phyloP scores from a whole-genome alignment of 805 yeast genomes.

The Dipodascus albidus region DNA sequence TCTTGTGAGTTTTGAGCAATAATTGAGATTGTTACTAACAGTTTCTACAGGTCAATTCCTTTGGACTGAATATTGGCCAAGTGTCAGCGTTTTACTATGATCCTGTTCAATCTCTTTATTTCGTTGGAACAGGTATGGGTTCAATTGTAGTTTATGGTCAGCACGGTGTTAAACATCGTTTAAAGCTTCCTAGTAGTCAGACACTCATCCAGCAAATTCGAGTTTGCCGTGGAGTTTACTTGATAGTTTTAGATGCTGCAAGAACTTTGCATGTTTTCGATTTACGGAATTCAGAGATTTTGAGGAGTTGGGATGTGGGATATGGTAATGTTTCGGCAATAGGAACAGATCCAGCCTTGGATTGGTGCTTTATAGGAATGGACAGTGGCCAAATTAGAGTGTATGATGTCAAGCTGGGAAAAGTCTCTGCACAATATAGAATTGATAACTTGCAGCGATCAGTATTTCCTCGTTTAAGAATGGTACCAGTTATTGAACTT shows the following conservation, averaged over 20 bases:
- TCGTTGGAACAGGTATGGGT: conserved; percentile 62
- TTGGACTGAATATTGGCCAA: conserved; percentile 31
- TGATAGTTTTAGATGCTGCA: conserved; percentile 57
- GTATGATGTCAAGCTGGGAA: conserved; percentile 74
- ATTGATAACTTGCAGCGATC: conserved; percentile 61
- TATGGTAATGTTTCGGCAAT: conserved; percentile 51
- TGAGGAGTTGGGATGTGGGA: conserved; percentile 52
- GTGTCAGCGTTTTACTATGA: conserved; percentile 66
- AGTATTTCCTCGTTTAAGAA: conserved; percentile 43
- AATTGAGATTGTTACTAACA: not conserved
- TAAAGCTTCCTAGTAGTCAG: conserved; percentile 37
- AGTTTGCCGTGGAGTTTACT: conserved; percentile 71
- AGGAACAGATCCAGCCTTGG: conserved; percentile 77
- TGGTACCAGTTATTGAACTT: conserved; percentile 55
- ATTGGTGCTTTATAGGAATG: conserved; percentile 75
- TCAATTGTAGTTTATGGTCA: conserved; percentile 76
- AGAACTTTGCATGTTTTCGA: conserved; percentile 61
- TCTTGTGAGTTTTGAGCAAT: not conserved
- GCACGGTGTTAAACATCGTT: conserved; percentile 59
- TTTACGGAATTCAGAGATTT: conserved; percentile 45
- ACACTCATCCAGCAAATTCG: conserved; percentile 38
- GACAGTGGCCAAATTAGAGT: conserved; percentile 61
- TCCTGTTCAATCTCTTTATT: conserved; percentile 78
- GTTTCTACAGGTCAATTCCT: not conserved
- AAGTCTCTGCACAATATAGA: conserved; percentile 43